Base-by-base conservation (phyloP, 1,139 yeast genomes). In the Hemisphaericaspora xylanilytica region DNA sequence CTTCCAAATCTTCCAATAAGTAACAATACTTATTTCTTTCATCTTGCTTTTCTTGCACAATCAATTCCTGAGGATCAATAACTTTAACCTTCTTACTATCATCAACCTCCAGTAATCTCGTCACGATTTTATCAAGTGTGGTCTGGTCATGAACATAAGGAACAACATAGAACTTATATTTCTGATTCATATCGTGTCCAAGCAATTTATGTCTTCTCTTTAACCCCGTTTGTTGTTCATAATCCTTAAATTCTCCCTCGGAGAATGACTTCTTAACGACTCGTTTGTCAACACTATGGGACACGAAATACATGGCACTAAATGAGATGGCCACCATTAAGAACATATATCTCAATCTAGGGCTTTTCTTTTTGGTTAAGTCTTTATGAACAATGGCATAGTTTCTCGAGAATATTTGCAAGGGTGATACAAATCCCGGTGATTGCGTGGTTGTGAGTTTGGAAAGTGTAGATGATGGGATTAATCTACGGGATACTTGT, bases 161-260 rank as follows among this genome's bases (percentile, higher is more conserved):
- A 17, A 76, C 56, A 5, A 68, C 68, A 47, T 63, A 71, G 47
- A 76, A 67, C 40, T 63, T 59, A 43, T 66, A 68, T 35, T 61
- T 60, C 13, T 56, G 54, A 37, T 52, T 53, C 37, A 52, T 46
- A 15, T 58, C 65, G 22, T 46, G 52, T 12, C 49, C 45, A 37
- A 80, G 67, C 37, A 77, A 50, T 40, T 74, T 66, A 37, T 65
- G 59, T 44, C 82, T 71, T 56, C 86, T 70, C 53, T 68, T 80
- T 49, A 80, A 67, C 3, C 82, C 80, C 6, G 73, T 65, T 46
- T 68, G 51, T 35, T 67, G 59, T 46, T 79, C 83, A 43, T 67
- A 66, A 37, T 67, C 70, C 30, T 64, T 52, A 66, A 79, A 82
- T 51, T 85, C 94, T 41, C 72, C 73, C 49, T 80, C 86, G 9